Percentiles rank a stretch among this genome's conserved stretches.
Evolutionary conservation across 2,329 filamentous ascomycete species (phyloP).

Genomic region (Lachnellula cervina): DNA sequence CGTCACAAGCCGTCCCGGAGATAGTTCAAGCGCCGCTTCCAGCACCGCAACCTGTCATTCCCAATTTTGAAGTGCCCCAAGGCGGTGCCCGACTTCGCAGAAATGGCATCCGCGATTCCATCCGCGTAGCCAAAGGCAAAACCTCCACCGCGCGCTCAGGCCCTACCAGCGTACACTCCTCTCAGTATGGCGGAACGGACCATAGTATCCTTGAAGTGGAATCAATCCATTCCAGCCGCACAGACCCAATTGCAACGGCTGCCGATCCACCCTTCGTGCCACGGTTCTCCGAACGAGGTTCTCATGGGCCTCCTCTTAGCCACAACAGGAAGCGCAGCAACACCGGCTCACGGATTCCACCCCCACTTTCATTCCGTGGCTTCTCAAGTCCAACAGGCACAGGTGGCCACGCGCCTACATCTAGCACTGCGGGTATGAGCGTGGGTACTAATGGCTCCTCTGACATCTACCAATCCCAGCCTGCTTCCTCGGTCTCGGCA

Average conservation of each 20-base stretch:
- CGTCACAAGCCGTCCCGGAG: conserved; percentile 73
- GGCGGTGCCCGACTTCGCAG: conserved; percentile 30
- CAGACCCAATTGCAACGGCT: conserved; percentile 32
- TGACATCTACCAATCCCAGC: conserved; percentile 55
- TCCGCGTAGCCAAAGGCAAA: conserved; percentile 75
- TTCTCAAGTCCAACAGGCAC: conserved; percentile 47
- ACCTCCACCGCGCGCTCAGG: conserved; percentile 34
- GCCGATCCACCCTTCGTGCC: conserved; percentile 70
- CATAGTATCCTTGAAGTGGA: conserved; percentile 20
- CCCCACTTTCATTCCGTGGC: conserved; percentile 69
- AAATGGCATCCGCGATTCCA: conserved; percentile 74
- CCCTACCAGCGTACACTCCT: conserved; percentile 35
- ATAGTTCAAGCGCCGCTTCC: conserved; percentile 55
- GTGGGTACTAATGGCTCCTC: conserved; percentile 55
- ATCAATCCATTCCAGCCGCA: conserved; percentile 22
- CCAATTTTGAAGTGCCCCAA: conserved; percentile 41
- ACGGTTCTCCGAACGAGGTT: conserved; percentile 57
- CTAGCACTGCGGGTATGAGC: conserved; percentile 55
- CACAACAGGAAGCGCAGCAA: conserved; percentile 88
- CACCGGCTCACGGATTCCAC: conserved; percentile 69
- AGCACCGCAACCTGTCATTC: conserved; percentile 43
- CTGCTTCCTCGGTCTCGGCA: conserved; percentile 36
- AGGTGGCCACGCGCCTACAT: conserved; percentile 35
- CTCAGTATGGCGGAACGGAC: conserved; percentile 17
- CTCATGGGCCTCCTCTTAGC: conserved; percentile 29